Evolutionary conservation across 257 asterid species (phyloP).

Genomic region (Ilex aquifolium): DNA sequence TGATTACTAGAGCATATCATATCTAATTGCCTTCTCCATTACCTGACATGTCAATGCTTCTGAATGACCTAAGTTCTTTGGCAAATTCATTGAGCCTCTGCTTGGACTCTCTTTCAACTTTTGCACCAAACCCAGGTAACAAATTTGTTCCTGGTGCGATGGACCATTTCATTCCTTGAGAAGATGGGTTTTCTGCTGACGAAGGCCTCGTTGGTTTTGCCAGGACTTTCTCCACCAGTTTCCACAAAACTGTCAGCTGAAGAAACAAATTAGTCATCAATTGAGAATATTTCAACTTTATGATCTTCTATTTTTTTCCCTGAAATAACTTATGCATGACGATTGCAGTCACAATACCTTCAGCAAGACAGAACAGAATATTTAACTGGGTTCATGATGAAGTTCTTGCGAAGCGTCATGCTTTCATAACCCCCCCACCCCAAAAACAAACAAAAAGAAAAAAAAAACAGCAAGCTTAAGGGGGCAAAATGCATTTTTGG

Average conservation of each 20-base stretch:
- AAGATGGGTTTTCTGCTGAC: constrained; percentile 47
- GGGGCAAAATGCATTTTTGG: too few relatives aligned
- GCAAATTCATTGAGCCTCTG: constrained; percentile 87
- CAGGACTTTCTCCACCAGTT: constrained; percentile 73
- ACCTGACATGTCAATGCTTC: constrained; percentile 90
- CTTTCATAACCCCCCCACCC: too few relatives aligned
- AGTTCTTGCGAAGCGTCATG: background rate
- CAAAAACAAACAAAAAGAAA: too few relatives aligned
- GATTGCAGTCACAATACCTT: background rate
- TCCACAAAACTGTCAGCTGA: constrained; percentile 96
- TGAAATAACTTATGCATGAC: background rate
- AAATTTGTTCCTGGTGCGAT: constrained; percentile 76
- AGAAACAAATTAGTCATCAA: constrained; percentile 59
- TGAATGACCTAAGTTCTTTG: constrained; percentile 77
- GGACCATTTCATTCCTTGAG: constrained; percentile 71
- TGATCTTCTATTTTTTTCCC: constrained; percentile 1
- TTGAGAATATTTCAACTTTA: constrained; percentile 14
- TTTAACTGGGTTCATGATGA: background rate
- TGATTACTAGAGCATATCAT: constrained; percentile 2
- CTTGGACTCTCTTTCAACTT: constrained; percentile 70
- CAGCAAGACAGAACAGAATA: background rate
- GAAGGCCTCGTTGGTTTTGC: constrained; percentile 50
- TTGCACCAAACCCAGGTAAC: constrained; percentile 52
- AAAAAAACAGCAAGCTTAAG: too few relatives aligned
- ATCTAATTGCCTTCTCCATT: constrained; percentile 17